phyloP scores from a whole-genome alignment of 2,329 filamentous ascomycete genomes.

The Penicillium frequentans region DNA sequence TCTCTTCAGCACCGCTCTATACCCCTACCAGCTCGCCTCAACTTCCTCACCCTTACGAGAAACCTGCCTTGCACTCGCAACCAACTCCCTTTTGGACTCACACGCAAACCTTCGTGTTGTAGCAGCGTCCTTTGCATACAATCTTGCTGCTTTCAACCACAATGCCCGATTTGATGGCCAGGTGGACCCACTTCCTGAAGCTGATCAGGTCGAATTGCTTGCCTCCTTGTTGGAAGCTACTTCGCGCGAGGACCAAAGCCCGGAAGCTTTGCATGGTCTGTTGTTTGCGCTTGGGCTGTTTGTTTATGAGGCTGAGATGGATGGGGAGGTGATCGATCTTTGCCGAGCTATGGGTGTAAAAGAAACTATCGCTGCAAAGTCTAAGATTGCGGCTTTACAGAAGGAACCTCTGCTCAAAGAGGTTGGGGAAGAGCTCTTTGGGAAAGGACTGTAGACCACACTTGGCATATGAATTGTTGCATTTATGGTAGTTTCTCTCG shows the following conservation, averaged over 20 bases:
- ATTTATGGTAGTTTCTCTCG: not conserved
- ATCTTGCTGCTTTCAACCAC: slow-evolving; percentile 71
- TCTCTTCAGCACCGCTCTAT: slow-evolving; percentile 76
- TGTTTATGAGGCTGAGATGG: slow-evolving; percentile 66
- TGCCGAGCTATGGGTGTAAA: slow-evolving; percentile 73
- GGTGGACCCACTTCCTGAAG: slow-evolving; percentile 62
- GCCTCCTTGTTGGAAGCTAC: slow-evolving; percentile 80
- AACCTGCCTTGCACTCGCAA: slow-evolving; percentile 67
- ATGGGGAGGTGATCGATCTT: slow-evolving; percentile 79
- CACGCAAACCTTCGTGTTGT: slow-evolving; percentile 76
- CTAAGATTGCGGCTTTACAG: slow-evolving; percentile 55
- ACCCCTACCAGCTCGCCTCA: slow-evolving; percentile 61
- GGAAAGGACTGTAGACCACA: slow-evolving; percentile 31
- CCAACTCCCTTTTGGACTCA: slow-evolving; percentile 75
- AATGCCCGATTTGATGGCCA: slow-evolving; percentile 60
- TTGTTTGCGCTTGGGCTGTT: slow-evolving; percentile 74
- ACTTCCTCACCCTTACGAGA: slow-evolving; percentile 52
- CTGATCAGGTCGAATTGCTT: slow-evolving; percentile 75
- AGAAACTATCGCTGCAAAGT: slow-evolving; percentile 58
- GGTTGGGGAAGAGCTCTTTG: slow-evolving; percentile 47
- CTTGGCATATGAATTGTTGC: not conserved
- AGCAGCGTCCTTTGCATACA: slow-evolving; percentile 80
- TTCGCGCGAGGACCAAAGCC: slow-evolving; percentile 49
- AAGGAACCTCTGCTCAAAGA: slow-evolving; percentile 59
- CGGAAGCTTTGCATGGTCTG: slow-evolving; percentile 74